These are phyloP conservation scores for Neoascochyta sp. DNA, from an alignment of 2,329 filamentous ascomycete species.

Conservation along the genomic window DNA sequence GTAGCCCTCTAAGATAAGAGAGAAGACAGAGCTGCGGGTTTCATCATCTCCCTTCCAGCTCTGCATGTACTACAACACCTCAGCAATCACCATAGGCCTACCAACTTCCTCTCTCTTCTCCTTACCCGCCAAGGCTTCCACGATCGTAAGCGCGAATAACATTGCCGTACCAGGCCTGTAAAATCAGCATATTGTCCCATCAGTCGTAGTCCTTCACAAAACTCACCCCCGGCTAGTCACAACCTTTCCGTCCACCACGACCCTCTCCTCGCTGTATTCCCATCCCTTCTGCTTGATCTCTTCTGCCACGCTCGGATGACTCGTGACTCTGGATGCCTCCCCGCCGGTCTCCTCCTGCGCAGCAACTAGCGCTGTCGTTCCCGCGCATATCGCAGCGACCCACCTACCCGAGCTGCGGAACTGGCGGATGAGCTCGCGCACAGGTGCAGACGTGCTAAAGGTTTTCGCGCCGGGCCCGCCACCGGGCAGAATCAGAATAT, in stretches of 20 bases:
- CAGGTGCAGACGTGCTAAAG: slow-evolving; percentile 21
- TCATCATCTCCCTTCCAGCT: no score
- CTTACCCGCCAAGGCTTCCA: slow-evolving; percentile 37
- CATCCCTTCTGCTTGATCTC: slow-evolving; percentile 31
- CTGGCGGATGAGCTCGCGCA: slow-evolving; percentile 26
- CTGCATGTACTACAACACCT: slow-evolving; percentile 24
- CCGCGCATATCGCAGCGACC: slow-evolving; percentile 39
- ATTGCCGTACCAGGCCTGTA: slow-evolving; percentile 39
- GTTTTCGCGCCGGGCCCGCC: slow-evolving; percentile 39
- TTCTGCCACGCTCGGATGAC: slow-evolving; percentile 39
- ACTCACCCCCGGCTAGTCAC: slow-evolving; percentile 38
- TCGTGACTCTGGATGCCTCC: slow-evolving; percentile 24
- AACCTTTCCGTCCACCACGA: slow-evolving; percentile 35
- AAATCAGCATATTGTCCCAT: slow-evolving; percentile 5
- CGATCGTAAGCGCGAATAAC: slow-evolving; percentile 38
- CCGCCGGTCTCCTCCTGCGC: slow-evolving; percentile 14
- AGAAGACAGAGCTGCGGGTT: no score
- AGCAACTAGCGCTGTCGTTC: slow-evolving; percentile 38
- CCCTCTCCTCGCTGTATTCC: slow-evolving; percentile 35
- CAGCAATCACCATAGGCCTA: slow-evolving; percentile 45
- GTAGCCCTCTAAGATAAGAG: no score
- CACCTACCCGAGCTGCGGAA: slow-evolving; percentile 32
- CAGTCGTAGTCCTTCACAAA: no score
- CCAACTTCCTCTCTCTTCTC: slow-evolving; percentile 51
- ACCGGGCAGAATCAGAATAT: slow-evolving; percentile 39